Evolutionary conservation across 2,329 filamentous ascomycete species (phyloP), one percentile per base, ranked within the genome.

Genomic region (Xylariomycetidae sp.): DNA sequence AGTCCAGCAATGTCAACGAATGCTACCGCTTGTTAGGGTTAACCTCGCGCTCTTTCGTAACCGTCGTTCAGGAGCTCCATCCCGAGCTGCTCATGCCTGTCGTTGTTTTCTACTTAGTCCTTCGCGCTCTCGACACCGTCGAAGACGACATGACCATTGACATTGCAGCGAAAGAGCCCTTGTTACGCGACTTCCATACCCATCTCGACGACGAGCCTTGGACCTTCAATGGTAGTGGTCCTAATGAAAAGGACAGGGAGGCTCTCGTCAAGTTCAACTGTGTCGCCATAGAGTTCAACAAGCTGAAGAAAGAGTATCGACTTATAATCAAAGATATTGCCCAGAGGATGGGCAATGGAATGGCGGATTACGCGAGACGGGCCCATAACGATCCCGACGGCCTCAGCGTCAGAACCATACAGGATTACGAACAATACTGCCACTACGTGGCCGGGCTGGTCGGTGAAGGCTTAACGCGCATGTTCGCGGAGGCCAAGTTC

Each of bases 401-500:
- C n/a, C n/a, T n/a, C n/a, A n/a, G 87, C 29, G 82, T 96, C 38
- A 73, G 87, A 54, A 90, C 85, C 0, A 65, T 94, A 48, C 73
- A 82, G 32, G 89, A 96, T 49, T 98, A 96, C 60, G 89, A 98
- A 65, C 68, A 89, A 34, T 98, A 98, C 70, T 98, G 92, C 65
- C 88, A 94, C 61, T 96, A 96, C 56, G 92, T 98, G 18, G 92
- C 92, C n/a, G 92, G 92, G 18, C 70, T 98, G n/a, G 92, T 98
- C 20, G 92, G 92, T 36, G 90, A 96, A 60, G 92, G 92, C 26
- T 64, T 92, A 40, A 98, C 92, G 2, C 78, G 84, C 16, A 70
- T 98, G 15, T 96, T 98, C 47, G 87, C 96, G 28, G 80, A 86
- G 56, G 82, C 83, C 31, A 76, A 84, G 41, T 81, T 94, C 37